Base-by-base conservation (phyloP, 2,329 filamentous ascomycete genomes). In the Phialemoniopsis sp. region DNA sequence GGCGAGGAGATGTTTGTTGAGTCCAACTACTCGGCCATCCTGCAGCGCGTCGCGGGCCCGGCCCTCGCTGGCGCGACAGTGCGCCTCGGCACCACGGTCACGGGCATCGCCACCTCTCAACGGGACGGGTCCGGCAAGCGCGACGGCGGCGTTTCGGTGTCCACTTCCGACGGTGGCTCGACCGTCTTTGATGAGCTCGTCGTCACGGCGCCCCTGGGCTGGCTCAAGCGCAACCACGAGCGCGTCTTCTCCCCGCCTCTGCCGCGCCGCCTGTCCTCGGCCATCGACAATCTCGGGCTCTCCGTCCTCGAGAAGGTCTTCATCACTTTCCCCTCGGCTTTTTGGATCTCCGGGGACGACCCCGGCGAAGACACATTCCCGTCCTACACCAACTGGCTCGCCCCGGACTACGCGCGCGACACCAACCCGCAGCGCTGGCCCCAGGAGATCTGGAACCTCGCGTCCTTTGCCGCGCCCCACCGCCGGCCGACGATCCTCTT, bases 401-500 rank as follows among this genome's bases (percentile, higher is more conserved):
- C 41, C 8, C 34, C 41, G 8, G 16, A 13, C 10, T 43, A 43
- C 18, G 21, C 38, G 19, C 15, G 14, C 7, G 33, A 42, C 17
- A 41, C 36, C 6, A 40, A 42, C 14, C 38, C 40, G 10, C 30
- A 38, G 26, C 13, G 19, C 26, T 46, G 38, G 36, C 38, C 44
- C 10, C 36, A 38, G 16, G 43, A 42, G 37, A 34, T 44, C 13
- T 32, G 35, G 13, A 39, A 39, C 12, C 12, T 31, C 14, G 39
- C 41, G 4, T 14, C 35, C 6, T 38, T 40, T 15, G 41, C 18
- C 8, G 15, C 15, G 21, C 32, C 36, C 13, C 15, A 61, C 44
- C 67, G 74, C 1, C 80, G 84, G 30, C 77, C 80, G 32, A 83
- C 78, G 3, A 66, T 85, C 5, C 71, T 85, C 36, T 85, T 84